Evolutionary conservation across 331 rosid species (phyloP), one percentile per base, ranked within the genome.

Genomic region (Pyracantha coccinea): DNA sequence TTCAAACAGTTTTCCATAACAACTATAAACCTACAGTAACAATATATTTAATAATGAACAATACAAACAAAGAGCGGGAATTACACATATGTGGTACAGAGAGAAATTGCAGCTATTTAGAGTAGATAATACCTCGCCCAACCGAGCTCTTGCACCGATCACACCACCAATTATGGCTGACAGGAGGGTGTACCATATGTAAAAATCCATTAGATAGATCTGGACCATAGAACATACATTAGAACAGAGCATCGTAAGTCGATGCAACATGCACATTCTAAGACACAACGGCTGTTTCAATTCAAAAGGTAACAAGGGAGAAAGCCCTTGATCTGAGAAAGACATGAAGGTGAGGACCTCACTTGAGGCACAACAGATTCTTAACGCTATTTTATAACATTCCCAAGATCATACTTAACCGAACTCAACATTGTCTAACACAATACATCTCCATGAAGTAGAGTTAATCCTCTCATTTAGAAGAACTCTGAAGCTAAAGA

Each of bases 131-230:
- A 94, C 99, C 97, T 94, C 99, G 55, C 99, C 99, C 38, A 94
- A 85, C 29, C 99, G 99, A 65, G 87, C 88, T 33, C 97, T 86
- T 25, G 99, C 99, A 84, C 99, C 99, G 83, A 52, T 90, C 73
- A 94, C 89, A 79, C 99, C 99, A 75, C 99, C 99, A 73, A 94
- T 76, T 71, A 94, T 66, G 58, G 99, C 96, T 24, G 99, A 94
- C 86, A 94, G 78, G 71, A 94, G 32, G 8, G 99, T 94, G 86
- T 94, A 92, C 93, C 93, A 94, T 77, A 92, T 94, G 82, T 85
- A 90, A 74, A 94, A 84, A 84, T 94, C 99, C 99, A 94, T 88
- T 81, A 94, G 85, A 86, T 94, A 94, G 80, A 94, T 87, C 99
- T 94, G 93, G 19, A 83, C 33, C 64, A 74, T 24, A 25, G 66